These are phyloP conservation scores for Candida takata DNA, from an alignment of 805 yeast genomes.

Conservation along the genomic window DNA sequence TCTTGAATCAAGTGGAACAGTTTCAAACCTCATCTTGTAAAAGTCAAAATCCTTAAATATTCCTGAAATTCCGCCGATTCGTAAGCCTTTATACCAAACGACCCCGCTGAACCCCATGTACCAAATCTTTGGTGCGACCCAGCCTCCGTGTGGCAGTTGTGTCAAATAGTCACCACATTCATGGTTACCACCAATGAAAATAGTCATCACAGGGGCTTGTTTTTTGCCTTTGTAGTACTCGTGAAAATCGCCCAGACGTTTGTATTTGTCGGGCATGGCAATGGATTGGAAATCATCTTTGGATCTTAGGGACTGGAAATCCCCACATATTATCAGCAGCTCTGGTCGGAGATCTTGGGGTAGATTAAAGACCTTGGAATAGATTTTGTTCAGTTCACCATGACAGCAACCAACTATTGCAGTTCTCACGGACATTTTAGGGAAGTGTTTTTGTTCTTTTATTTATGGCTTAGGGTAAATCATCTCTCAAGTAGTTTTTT, in stretches of 20 bases:
- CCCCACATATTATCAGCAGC: slow-evolving; percentile 78
- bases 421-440: slow-evolving; percentile 25
- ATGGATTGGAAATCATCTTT: slow-evolving; percentile 58
- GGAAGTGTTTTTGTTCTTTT: no score
- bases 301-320: slow-evolving; percentile 76
- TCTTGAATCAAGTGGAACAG: slow-evolving; percentile 40
- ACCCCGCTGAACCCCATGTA: slow-evolving; percentile 75
- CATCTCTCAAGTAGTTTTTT: no score
- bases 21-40: slow-evolving; percentile 33
- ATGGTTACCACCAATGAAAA: slow-evolving; percentile 93
- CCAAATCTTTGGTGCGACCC: slow-evolving; percentile 85
- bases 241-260: slow-evolving; percentile 70
- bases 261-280: slow-evolving; percentile 75
- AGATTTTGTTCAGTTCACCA: slow-evolving; percentile 63
- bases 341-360: slow-evolving; percentile 33
- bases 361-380: slow-evolving; percentile 27
- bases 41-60: slow-evolving; percentile 56
- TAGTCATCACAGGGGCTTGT: slow-evolving; percentile 66
- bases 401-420: slow-evolving; percentile 92
- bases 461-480: no score
- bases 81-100: slow-evolving; percentile 66
- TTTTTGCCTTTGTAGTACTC: slow-evolving; percentile 55
- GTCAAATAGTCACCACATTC: slow-evolving; percentile 76
- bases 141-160: slow-evolving; percentile 80
- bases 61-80: slow-evolving; percentile 81